Percentiles rank a stretch among this genome's conserved stretches.
These are phyloP conservation scores for Pichia sp. DNA, from an alignment of 1,139 yeast genomes.

Conservation along the genomic window DNA sequence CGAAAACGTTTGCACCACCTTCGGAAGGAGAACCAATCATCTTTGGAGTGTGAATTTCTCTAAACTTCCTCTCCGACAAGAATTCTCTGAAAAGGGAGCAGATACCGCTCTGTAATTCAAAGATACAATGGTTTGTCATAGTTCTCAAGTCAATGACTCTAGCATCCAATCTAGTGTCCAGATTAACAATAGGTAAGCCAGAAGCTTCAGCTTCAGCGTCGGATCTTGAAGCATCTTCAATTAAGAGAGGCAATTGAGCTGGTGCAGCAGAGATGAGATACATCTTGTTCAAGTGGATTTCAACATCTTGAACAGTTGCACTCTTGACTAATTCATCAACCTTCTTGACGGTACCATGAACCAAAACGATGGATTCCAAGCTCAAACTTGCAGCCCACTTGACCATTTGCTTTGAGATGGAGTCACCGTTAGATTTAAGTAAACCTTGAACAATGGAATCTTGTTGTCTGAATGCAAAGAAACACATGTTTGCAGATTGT, in stretches of 20 bases:
- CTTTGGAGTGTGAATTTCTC: constrained; percentile 95
- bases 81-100: constrained; percentile 86
- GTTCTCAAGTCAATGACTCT: constrained; percentile 97
- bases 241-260: constrained; percentile 82
- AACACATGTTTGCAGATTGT: constrained; percentile 93
- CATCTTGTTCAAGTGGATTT: constrained; percentile 68
- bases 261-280: constrained; percentile 84
- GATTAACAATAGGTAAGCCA: constrained; percentile 87
- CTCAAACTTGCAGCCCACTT: constrained; percentile 88
- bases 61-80: constrained; percentile 57
- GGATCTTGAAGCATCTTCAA: constrained; percentile 94
- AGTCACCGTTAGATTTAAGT: constrained; percentile 57
- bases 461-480: constrained; percentile 89
- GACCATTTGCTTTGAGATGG: constrained; percentile 89
- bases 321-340: constrained; percentile 85
- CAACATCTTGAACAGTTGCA: constrained; percentile 88
- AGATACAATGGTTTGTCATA: constrained; percentile 94
- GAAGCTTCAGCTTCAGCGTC: constrained; percentile 93
- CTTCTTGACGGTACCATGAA: constrained; percentile 76
- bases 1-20: constrained; percentile 97
- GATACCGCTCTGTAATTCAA: constrained; percentile 88
- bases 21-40: constrained; percentile 93
- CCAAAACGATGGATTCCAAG: constrained; percentile 86
- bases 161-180: constrained; percentile 92
- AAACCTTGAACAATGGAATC: constrained; percentile 75